Conservation (phyloP, 192 early-diverging fungal genomes). For the Entomortierella lignicola region DNA sequence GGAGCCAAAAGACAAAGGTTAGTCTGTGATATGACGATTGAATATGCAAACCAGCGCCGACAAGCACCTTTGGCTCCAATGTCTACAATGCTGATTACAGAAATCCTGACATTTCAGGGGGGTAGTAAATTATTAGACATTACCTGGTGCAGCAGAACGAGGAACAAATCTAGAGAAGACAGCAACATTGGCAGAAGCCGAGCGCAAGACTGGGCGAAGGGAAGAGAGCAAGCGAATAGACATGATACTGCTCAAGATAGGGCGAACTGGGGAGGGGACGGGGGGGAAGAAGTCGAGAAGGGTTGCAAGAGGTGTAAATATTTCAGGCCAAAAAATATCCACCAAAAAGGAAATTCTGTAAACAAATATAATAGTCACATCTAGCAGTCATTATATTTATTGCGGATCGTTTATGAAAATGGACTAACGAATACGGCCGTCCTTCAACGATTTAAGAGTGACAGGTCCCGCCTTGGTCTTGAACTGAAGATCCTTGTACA, state of each 20-base stretch:
- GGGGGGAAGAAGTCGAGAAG: no score
- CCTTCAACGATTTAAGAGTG: constrained; percentile 57
- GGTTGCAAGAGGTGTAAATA: no score
- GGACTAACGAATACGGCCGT: constrained; percentile 54
- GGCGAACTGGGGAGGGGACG: not conserved
- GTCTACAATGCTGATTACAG: no score
- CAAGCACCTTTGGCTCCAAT: not conserved
- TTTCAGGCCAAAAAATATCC: no score
- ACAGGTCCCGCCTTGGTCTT: constrained; percentile 58
- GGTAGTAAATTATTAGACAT: not conserved
- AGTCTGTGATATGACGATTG: not conserved
- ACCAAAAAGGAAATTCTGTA: constrained; percentile 14
- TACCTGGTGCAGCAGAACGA: constrained; percentile 20
- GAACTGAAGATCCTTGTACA: constrained; percentile 68
- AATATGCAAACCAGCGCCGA: no score
- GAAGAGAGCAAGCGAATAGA: constrained; percentile 27
- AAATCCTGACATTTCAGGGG: no score
- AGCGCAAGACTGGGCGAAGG: constrained; percentile 37
- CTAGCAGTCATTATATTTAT: constrained; percentile 1
- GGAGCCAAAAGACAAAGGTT: not conserved
- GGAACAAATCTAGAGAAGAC: constrained; percentile 10
- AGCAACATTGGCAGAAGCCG: constrained; percentile 1
- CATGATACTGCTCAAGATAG: constrained; percentile 2
- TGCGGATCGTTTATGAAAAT: no score
- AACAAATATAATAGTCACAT: not conserved